Base-by-base conservation (phyloP, 2,329 filamentous ascomycete genomes). In the Nothophaeocryptopus gaeumannii region DNA sequence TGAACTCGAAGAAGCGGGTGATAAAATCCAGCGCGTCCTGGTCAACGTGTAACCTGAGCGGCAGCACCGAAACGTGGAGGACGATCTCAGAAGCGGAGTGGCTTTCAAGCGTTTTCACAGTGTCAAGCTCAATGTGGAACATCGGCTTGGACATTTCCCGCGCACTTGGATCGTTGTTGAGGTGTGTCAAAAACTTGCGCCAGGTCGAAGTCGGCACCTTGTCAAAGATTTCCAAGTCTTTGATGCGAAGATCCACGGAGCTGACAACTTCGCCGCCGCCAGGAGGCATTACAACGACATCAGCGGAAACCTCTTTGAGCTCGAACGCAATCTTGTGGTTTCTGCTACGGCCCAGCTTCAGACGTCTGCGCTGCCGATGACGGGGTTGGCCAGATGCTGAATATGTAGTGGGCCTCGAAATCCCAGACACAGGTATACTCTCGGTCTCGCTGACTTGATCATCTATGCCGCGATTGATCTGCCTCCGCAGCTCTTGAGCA, bases 21-120 rank as follows among this genome's bases (percentile, higher is more conserved):
- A 99, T 88, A 66, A 99, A 99, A 67, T 99, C 93, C 3, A 99
- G 79, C 1, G 93, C 92, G 70, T 99, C 93, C 70, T 99, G 93
- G 63, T 99, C 93, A 31, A 99, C 91, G 66, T 99, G 93, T 1
- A 99, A 77, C 37, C 93, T 83, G 26, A 99, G 74, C 1, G 93
- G 93, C 29, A 97, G 77, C 13, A 99, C 69, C 1, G 83, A 86
- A 11, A 82, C 81, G 74, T 79, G 61, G 2, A 64, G 45, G 54
- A 96, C 87, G 54, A 97, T 83, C 67, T 99, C 93, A 0, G 91
- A 89, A 1, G 92, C 93, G 12, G 89, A 86, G 14, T 96, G 78
- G 36, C 90, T 85, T 2, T 85, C 81, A 3, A 96, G 78, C 3
- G 93, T 93, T 67, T 87, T 89, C 35, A 97, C 89, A 47, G 88